These are phyloP conservation scores for Dothidotthia symphoricarpi DNA, from an alignment of 2,329 filamentous ascomycete species.

Conservation along the genomic window DNA sequence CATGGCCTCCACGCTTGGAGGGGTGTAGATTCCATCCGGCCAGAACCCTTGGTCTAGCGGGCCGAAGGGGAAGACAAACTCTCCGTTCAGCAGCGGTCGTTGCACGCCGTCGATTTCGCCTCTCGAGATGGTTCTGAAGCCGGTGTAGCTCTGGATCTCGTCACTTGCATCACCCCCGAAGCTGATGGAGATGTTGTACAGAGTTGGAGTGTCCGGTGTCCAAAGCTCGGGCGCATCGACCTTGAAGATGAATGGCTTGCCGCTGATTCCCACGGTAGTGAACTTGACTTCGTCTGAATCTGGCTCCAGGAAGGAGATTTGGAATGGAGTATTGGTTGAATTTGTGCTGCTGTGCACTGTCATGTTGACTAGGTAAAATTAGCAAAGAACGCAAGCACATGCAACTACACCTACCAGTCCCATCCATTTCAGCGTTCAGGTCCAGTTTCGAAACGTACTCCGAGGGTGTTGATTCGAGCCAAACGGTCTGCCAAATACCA, in stretches of 20 bases:
- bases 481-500: slow-evolving; percentile 73
- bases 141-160: slow-evolving; percentile 66
- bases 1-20: slow-evolving; percentile 67
- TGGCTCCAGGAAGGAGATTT: slow-evolving; percentile 42
- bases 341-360: slow-evolving; percentile 52
- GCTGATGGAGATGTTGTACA: slow-evolving; percentile 64
- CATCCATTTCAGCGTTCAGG: slow-evolving; percentile 50
- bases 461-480: slow-evolving; percentile 63
- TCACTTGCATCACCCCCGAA: slow-evolving; percentile 53
- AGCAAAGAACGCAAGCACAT: slow-evolving; percentile 4
- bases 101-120: slow-evolving; percentile 58
- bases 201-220: slow-evolving; percentile 61
- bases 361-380: slow-evolving; percentile 50
- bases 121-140: slow-evolving; percentile 63
- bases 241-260: slow-evolving; percentile 55
- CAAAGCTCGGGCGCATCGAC: slow-evolving; percentile 60
- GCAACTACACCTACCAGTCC: slow-evolving; percentile 21
- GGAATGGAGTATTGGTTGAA: slow-evolving; percentile 34
- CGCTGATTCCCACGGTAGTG: slow-evolving; percentile 47
- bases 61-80: slow-evolving; percentile 66
- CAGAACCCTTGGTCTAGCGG: slow-evolving; percentile 70
- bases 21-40: slow-evolving; percentile 66
- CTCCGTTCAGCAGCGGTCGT: slow-evolving; percentile 65
- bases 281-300: slow-evolving; percentile 44
- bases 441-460: slow-evolving; percentile 61